Conservation (phyloP, 495 filamentous ascomycete species). For the Gamarada debralockiae region DNA sequence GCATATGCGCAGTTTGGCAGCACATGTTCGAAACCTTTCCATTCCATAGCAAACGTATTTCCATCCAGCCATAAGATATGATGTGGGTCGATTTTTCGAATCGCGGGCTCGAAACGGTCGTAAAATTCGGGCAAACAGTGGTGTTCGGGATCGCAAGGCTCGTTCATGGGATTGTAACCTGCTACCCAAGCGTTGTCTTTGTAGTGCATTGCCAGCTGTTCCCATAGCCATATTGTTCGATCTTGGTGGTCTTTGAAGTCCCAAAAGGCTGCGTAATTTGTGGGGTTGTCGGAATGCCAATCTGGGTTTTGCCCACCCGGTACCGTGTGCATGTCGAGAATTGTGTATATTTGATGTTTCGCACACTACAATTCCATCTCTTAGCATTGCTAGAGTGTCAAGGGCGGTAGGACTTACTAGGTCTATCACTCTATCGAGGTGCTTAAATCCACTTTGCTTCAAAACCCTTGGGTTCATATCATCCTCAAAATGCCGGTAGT, state of each 20-base stretch:
- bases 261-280: slow-evolving; percentile 59
- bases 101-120: slow-evolving; percentile 50
- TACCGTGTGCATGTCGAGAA: slow-evolving; percentile 60
- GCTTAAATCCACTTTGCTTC: slow-evolving; percentile 56
- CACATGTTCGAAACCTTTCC: slow-evolving; percentile 28
- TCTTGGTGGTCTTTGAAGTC: slow-evolving; percentile 63
- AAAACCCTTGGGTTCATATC: slow-evolving; percentile 57
- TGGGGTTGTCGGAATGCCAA: slow-evolving; percentile 58
- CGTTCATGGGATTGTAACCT: slow-evolving; percentile 65
- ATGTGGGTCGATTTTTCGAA: slow-evolving; percentile 54
- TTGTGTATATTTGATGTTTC: slow-evolving; percentile 54
- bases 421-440: slow-evolving; percentile 56
- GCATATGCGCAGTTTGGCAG: slow-evolving; percentile 54
- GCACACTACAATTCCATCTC: slow-evolving; percentile 40
- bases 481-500: slow-evolving; percentile 63
- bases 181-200: slow-evolving; percentile 52
- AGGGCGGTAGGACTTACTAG: slow-evolving; percentile 20
- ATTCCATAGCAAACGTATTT: slow-evolving; percentile 61
- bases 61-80: slow-evolving; percentile 65
- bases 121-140: slow-evolving; percentile 54
- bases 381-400: neutral
- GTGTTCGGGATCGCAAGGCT: slow-evolving; percentile 57
- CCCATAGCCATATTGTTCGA: slow-evolving; percentile 56
- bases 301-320: slow-evolving; percentile 64
- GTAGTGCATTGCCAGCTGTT: slow-evolving; percentile 53